These are phyloP conservation scores for Pythium vanterpoolii DNA, from an alignment of 352 stramenopile genomes.

Conservation along the genomic window DNA sequence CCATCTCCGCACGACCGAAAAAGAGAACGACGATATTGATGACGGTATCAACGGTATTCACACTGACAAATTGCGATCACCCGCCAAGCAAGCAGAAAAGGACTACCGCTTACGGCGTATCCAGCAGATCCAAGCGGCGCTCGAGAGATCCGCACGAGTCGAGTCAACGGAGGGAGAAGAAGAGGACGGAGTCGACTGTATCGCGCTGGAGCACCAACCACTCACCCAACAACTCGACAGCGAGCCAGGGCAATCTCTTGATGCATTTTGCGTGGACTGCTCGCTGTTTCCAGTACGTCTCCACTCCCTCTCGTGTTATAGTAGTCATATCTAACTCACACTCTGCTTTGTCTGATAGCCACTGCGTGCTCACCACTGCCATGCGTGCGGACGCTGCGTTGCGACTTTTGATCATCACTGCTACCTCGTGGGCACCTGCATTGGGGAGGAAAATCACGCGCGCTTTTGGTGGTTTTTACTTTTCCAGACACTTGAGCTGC, in stretches of 20 bases:
- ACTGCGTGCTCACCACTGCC: slow-evolving; percentile 86
- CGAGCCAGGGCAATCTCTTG: neutral
- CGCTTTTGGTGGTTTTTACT: slow-evolving; percentile 79
- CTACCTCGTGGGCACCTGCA: slow-evolving; percentile 79
- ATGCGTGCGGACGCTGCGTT: slow-evolving; percentile 71
- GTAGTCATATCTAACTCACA: neutral
- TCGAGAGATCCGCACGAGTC: slow-evolving; percentile 2
- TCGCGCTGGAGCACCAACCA: slow-evolving; percentile 1
- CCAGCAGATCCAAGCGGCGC: slow-evolving; percentile 26
- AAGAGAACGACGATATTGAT: slow-evolving; percentile 15
- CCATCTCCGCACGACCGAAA: slow-evolving; percentile 6
- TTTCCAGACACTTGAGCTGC: slow-evolving; percentile 32
- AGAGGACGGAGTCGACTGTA: neutral
- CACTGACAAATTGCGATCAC: neutral
- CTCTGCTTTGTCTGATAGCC: slow-evolving; percentile 30
- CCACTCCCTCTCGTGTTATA: neutral
- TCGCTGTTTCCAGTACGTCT: slow-evolving; percentile 21
- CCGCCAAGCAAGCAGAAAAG: neutral
- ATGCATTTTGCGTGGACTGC: slow-evolving; percentile 34
- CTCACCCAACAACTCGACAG: neutral
- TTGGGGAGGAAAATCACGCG: slow-evolving; percentile 89
- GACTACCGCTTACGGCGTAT: slow-evolving; percentile 29
- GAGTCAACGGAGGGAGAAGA: neutral
- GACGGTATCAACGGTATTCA: neutral
- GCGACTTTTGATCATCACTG: slow-evolving; percentile 93